Percentiles rank a stretch among this genome's conserved stretches.
These are phyloP conservation scores for Sechiopsis laciniata DNA, from an alignment of 306 rosid genomes.

Conservation along the genomic window DNA sequence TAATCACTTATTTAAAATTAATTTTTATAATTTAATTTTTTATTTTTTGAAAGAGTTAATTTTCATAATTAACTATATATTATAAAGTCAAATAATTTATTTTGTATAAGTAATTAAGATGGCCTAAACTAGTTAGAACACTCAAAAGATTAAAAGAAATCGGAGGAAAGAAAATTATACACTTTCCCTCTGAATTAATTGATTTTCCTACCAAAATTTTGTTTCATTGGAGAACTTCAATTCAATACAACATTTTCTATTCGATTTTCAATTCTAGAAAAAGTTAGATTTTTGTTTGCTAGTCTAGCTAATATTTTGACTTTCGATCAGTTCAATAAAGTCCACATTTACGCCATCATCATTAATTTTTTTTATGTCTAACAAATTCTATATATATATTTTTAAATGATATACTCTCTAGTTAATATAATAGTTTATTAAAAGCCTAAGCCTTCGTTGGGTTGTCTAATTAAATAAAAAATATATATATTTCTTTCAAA, in stretches of 20 bases:
- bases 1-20: no score
- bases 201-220: background rate
- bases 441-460: background rate
- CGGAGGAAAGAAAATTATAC: no score
- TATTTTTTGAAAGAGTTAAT: no score
- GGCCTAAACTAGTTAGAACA: no score
- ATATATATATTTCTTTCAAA: no score
- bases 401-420: background rate
- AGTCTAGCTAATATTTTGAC: background rate
- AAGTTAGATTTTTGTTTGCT: background rate
- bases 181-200: background rate
- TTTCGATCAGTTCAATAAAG: background rate
- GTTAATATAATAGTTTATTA: background rate
- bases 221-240: conserved; percentile 5
- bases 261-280: conserved; percentile 1
- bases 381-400: background rate
- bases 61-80: no score
- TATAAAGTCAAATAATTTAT: no score
- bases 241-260: background rate
- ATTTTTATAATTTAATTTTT: no score
- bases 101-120: no score
- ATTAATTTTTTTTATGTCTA: background rate
- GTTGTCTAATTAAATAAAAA: background rate
- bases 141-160: no score
- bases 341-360: background rate